phyloP scores from a whole-genome alignment of 371 early-diverging fungal species.

The Rhizopus arrhizus region DNA sequence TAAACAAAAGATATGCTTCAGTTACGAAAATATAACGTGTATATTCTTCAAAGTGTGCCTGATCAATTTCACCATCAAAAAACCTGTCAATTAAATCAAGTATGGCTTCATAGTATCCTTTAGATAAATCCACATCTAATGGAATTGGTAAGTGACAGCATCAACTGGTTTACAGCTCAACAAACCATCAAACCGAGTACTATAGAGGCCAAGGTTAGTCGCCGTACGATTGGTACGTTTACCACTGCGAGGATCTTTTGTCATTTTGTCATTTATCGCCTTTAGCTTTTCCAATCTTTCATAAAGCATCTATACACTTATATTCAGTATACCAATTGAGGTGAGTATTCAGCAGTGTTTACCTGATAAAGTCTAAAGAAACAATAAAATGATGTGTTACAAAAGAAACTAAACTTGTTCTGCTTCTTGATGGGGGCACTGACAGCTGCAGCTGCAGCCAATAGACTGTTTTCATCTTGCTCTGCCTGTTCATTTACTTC shows the following conservation, averaged over 20 bases:
- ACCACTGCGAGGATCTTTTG: constrained; percentile 51
- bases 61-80: constrained; percentile 79
- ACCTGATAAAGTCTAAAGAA: constrained; percentile 80
- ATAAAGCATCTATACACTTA: constrained; percentile 73
- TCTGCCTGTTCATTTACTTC: not conserved
- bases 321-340: constrained; percentile 62
- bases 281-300: constrained; percentile 81
- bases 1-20: constrained; percentile 79
- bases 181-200: constrained; percentile 53
- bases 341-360: not conserved
- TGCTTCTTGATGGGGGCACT: constrained; percentile 19
- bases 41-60: constrained; percentile 83
- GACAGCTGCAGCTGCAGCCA: constrained; percentile 33
- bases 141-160: not conserved
- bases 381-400: constrained; percentile 57
- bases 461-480: constrained; percentile 6
- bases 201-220: constrained; percentile 74
- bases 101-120: constrained; percentile 68
- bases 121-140: constrained; percentile 52
- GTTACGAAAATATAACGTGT: constrained; percentile 80
- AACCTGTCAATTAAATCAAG: constrained; percentile 70
- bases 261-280: constrained; percentile 59
- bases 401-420: constrained; percentile 45
- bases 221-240: constrained; percentile 74
- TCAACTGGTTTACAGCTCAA: not conserved